These are phyloP conservation scores for Eucalyptus curtisii DNA, from an alignment of 345 rosid species.

Conservation along the genomic window DNA sequence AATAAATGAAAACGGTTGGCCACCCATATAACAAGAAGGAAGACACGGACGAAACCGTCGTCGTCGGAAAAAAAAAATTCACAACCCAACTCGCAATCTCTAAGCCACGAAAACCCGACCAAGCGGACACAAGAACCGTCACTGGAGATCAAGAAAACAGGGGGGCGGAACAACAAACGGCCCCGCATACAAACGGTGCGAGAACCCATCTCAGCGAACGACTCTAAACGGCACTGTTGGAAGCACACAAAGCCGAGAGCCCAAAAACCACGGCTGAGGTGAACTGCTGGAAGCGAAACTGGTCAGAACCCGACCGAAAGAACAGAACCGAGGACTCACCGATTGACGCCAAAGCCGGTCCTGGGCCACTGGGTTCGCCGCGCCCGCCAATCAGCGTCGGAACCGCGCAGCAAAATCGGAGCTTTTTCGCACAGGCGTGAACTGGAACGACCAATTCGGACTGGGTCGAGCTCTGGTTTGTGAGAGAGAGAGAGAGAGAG, in stretches of 20 bases:
- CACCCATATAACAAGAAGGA: background rate
- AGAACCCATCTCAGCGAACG: background rate
- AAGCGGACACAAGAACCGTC: background rate
- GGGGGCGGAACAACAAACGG: background rate
- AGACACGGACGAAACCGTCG: background rate
- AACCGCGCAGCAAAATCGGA: background rate
- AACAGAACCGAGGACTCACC: background rate
- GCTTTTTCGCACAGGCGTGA: background rate
- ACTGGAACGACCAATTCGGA: background rate
- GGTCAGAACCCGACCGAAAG: background rate
- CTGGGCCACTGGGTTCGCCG: background rate
- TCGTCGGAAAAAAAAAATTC: background rate
- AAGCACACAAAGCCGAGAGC: background rate
- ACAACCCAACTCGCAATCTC: background rate
- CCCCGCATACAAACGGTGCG: accelerated
- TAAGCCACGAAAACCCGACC: background rate
- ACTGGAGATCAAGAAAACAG: background rate
- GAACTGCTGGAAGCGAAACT: background rate
- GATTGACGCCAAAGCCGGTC: background rate
- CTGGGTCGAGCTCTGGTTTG: background rate
- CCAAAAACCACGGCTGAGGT: background rate
- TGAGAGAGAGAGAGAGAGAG: background rate
- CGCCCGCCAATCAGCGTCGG: background rate
- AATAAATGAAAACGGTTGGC: background rate
- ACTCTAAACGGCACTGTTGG: background rate